phyloP scores from a whole-genome alignment of 345 rosid species.

The Aquilaria sinensis region DNA sequence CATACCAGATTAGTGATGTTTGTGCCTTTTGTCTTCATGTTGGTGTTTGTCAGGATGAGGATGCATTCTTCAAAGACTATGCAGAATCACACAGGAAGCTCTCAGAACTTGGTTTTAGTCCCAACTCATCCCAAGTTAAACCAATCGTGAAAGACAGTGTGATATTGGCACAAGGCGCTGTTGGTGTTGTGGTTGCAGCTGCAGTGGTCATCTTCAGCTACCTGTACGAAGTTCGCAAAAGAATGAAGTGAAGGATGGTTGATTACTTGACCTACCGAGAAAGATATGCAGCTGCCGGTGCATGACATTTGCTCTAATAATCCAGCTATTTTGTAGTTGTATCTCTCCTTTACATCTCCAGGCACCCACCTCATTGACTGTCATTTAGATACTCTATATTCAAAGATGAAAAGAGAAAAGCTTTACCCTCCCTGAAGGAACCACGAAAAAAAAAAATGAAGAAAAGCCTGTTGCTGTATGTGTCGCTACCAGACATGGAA shows the following conservation, averaged over 20 bases:
- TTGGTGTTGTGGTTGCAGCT: constrained; percentile 76
- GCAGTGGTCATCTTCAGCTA: constrained; percentile 79
- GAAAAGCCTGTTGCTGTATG: too few relatives aligned
- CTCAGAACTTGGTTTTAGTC: constrained; percentile 77
- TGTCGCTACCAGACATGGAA: too few relatives aligned
- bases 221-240: constrained; percentile 69
- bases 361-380: neutral
- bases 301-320: neutral
- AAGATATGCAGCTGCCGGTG: neutral
- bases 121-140: constrained; percentile 36
- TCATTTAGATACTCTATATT: neutral
- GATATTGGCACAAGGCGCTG: constrained; percentile 67
- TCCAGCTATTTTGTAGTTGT: neutral
- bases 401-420: neutral
- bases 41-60: constrained; percentile 63
- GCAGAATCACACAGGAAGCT: constrained; percentile 81
- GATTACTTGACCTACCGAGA: neutral
- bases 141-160: constrained; percentile 37
- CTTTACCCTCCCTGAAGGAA: neutral
- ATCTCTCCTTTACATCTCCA: neutral
- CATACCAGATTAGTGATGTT: too few relatives aligned
- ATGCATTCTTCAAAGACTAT: constrained; percentile 71
- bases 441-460: too few relatives aligned
- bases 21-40: neutral
- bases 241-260: constrained; percentile 36